Conservation (phyloP, 139 green algal species). For the Picochlorum sp. region DNA sequence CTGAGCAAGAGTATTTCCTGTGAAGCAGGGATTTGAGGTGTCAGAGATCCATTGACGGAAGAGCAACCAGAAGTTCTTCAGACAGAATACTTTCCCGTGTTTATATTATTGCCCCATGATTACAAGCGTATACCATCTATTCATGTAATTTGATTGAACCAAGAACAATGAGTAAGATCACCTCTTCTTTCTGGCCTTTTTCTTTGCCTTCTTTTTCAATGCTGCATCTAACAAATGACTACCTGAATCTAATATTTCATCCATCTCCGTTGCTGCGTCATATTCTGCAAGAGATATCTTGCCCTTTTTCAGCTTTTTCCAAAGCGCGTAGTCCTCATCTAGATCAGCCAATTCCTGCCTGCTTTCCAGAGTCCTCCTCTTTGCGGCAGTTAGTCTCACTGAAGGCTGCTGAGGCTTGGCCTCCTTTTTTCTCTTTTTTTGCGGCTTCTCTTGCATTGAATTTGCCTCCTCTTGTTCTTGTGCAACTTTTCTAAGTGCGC, state of each 20-base stretch:
- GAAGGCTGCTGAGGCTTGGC: neutral
- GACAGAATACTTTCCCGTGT: too few species aligned
- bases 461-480: constrained; percentile 5
- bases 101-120: too few species aligned
- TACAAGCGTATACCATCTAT: too few species aligned
- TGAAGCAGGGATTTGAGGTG: too few species aligned
- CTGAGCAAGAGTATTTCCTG: too few species aligned
- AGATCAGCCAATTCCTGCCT: constrained; percentile 63
- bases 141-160: too few species aligned
- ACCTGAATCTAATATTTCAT: neutral
- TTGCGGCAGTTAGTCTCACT: constrained; percentile 49
- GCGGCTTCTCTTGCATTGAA: constrained; percentile 21
- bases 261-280: constrained; percentile 10
- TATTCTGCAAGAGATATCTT: constrained; percentile 38
- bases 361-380: constrained; percentile 58
- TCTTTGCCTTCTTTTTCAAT: constrained; percentile 4
- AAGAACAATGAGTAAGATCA: too few species aligned
- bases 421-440: constrained; percentile 61
- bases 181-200: neutral
- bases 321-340: constrained; percentile 60
- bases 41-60: too few species aligned
- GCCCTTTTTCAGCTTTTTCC: constrained; percentile 66
- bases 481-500: constrained; percentile 27
- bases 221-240: neutral
- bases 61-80: too few species aligned